Evolutionary conservation across 352 stramenopile species (phyloP).

Genomic region (Albugo laibachii): DNA sequence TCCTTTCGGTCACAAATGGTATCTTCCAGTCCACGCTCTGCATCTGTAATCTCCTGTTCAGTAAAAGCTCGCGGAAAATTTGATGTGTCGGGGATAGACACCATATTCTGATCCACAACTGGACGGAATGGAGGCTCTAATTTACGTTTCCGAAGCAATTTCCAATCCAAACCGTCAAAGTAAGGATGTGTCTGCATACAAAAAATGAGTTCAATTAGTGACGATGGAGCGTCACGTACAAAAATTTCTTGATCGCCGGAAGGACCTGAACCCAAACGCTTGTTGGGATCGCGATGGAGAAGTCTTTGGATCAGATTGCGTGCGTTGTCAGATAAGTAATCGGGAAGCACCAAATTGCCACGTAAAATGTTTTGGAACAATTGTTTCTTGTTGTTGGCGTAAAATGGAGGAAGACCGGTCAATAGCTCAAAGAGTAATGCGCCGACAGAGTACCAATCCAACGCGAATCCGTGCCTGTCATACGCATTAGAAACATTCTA

Average conservation of each 20-base stretch:
- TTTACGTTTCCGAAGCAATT: constrained; percentile 58
- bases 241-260: constrained; percentile 70
- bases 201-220: neutral
- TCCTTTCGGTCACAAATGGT: constrained; percentile 8
- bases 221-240: constrained; percentile 11
- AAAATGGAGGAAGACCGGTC: constrained; percentile 69
- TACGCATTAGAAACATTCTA: neutral
- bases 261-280: constrained; percentile 51
- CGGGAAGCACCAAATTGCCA: constrained; percentile 55
- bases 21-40: constrained; percentile 36
- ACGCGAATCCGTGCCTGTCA: constrained; percentile 41
- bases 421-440: constrained; percentile 62
- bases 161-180: constrained; percentile 69
- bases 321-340: constrained; percentile 54
- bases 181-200: constrained; percentile 38
- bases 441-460: constrained; percentile 78
- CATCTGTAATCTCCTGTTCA: constrained; percentile 76
- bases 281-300: constrained; percentile 59
- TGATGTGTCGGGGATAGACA: constrained; percentile 52
- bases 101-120: constrained; percentile 51
- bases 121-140: constrained; percentile 68
- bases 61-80: constrained; percentile 77
- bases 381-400: constrained; percentile 79
- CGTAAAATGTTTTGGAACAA: constrained; percentile 79
- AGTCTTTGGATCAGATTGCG: constrained; percentile 62